phyloP scores from a whole-genome alignment of 768 basidiomycete species.

The Naganishia kalamii region DNA sequence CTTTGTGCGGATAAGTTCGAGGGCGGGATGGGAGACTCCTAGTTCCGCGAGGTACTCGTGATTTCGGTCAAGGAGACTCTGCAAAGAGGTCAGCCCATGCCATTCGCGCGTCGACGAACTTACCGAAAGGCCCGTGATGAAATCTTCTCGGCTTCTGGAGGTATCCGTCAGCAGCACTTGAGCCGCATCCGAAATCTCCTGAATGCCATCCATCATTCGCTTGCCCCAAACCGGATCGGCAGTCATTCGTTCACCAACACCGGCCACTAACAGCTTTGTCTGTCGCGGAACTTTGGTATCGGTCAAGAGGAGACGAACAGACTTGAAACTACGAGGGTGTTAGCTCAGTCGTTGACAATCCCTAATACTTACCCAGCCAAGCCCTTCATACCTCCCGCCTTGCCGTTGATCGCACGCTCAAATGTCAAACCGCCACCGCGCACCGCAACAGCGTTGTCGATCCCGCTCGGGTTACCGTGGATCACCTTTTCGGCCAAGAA shows the following conservation, averaged over 20 bases:
- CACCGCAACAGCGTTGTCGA: conserved; percentile 90
- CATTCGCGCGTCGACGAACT: conserved; percentile 42
- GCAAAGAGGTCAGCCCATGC: conserved; percentile 2
- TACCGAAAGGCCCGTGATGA: conserved; percentile 66
- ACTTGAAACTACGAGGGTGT: conserved; percentile 64
- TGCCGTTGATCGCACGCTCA: conserved; percentile 67
- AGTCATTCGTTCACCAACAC: conserved; percentile 57
- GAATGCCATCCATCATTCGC: conserved; percentile 70
- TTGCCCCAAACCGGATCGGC: conserved; percentile 78
- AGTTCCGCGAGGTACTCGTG: conserved; percentile 75
- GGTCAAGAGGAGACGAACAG: conserved; percentile 78
- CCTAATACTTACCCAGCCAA: conserved; percentile 66
- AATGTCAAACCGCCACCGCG: conserved; percentile 90
- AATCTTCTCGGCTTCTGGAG: conserved; percentile 41
- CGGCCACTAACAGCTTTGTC: conserved; percentile 87
- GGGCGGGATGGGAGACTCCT: conserved; percentile 80
- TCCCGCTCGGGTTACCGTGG: conserved; percentile 94
- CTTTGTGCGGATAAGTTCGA: conserved; percentile 73
- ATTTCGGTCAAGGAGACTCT: conserved; percentile 83
- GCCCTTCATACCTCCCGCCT: conserved; percentile 71
- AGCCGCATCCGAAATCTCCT: conserved; percentile 77
- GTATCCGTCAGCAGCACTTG: conserved; percentile 65
- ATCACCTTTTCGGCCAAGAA: conserved; percentile 92
- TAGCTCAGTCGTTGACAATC: not conserved
- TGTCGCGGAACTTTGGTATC: conserved; percentile 89